Percentiles rank a stretch among this genome's conserved stretches.
phyloP scores from a whole-genome alignment of 805 yeast genomes.

The Candida rishiriensis region DNA sequence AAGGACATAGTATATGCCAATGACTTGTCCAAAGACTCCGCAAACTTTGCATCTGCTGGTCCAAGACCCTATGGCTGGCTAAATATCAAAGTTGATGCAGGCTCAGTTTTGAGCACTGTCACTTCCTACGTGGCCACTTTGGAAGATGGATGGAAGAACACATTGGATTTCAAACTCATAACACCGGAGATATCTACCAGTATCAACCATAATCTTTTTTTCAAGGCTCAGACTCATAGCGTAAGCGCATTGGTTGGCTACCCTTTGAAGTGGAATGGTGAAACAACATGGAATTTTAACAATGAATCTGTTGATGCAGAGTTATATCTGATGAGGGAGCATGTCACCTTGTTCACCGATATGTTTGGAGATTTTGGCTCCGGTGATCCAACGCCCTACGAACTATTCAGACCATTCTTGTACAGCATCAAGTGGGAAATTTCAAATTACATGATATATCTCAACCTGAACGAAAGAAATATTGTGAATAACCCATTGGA shows the following conservation, averaged over 20 bases:
- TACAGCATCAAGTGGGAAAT: constrained; percentile 62
- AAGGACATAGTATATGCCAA: constrained; percentile 50
- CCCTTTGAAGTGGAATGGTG: constrained; percentile 83
- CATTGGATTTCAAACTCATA: constrained; percentile 39
- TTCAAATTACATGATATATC: constrained; percentile 49
- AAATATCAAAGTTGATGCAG: constrained; percentile 58
- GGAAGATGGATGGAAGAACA: constrained; percentile 51
- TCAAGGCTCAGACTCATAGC: constrained; percentile 54
- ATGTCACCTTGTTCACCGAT: constrained; percentile 68
- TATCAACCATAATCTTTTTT: constrained; percentile 80
- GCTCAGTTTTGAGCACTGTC: constrained; percentile 43
- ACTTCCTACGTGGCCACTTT: constrained; percentile 49
- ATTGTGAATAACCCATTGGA: constrained; percentile 88
- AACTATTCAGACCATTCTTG: constrained; percentile 66
- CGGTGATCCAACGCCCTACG: constrained; percentile 69
- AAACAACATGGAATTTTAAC: constrained; percentile 61
- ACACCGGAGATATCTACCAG: constrained; percentile 70
- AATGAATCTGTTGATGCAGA: constrained; percentile 49
- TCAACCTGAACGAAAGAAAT: constrained; percentile 84
- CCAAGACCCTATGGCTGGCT: constrained; percentile 88
- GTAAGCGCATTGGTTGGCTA: constrained; percentile 55
- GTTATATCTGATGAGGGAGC: constrained; percentile 75
- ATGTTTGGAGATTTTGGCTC: constrained; percentile 69
- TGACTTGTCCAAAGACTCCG: neutral
- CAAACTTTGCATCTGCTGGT: constrained; percentile 5